A percentile compares a stretch with the other conserved stretches of the same genome.
phyloP scores from a whole-genome alignment of 345 rosid species.

The Arabidopsis thaliana region TAIR10.1 NC_003071.7:9463001-9463500 shows the following conservation, averaged over 20 bases:
- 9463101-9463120: neutral
- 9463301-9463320: too few species aligned
- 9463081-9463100: neutral
- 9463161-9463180: conserved; percentile 77
- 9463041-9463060: conserved; percentile 17
- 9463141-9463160: conserved; percentile 56
- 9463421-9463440: neutral
- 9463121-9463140: neutral
- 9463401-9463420: neutral
- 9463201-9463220: conserved; percentile 65
- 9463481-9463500: neutral
- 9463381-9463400: too few species aligned
- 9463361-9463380: too few species aligned
- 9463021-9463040: conserved; percentile 88
- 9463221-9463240: conserved; percentile 71
- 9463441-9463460: neutral
- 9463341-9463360: too few species aligned
- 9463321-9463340: too few species aligned
- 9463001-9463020: conserved; percentile 59
- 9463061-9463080: neutral
- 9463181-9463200: conserved; percentile 82
- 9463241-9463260: conserved; percentile 49
- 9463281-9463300: too few species aligned
- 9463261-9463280: too few species aligned
- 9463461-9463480: neutral